Base-by-base conservation (phyloP, 78 protist species). In the Polysphondylium violaceum region DNA sequence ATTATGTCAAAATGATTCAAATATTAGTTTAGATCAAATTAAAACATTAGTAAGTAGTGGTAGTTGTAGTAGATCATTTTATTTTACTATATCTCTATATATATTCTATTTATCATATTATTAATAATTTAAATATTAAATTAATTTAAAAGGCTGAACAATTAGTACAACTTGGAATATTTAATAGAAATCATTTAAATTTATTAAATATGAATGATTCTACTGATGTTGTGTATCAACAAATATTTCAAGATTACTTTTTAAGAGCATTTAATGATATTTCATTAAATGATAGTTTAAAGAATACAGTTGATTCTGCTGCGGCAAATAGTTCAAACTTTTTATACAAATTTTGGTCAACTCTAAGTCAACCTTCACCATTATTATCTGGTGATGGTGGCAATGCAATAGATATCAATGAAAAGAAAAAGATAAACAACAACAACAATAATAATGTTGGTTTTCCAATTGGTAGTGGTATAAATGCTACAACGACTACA, bases 201-300 rank as follows among this genome's bases (percentile, higher is more conserved):
- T 47, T 81, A 31, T 64, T 81, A 11, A 65, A 81, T 64, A 55
- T 43, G 25, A 56, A 35, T 29, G 55, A 50, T 35, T 25, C 65
- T 33, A 55, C 64, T 64, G 74, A 40, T 23, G 78, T 68, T 56
- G 55, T 81, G 33, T 81, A 81, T 29, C 89, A 81, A 40, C 76
- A 81, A 25, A 55, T 81, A 33, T 81, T 81, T 56, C 43, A 44
- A 35, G 89, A 81, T n/a, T 81, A 65, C 12, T 81, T 81, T 29
- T 41, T 47, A 27, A 65, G 51, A 74, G 65, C 56, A 51, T 73
- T 73, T 17, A 33, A 21, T 27, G 83, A 74, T 35, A 56, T 74
- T 3, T 44, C 76, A 17, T n/a, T 38, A 38, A 38, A 8, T 33
- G 68, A 65, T 65, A 64, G 23, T 21, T 65, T 38, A 65, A 65